Base-by-base conservation (phyloP, 768 basidiomycete genomes). In the Lepiota brunneoincarnata region DNA sequence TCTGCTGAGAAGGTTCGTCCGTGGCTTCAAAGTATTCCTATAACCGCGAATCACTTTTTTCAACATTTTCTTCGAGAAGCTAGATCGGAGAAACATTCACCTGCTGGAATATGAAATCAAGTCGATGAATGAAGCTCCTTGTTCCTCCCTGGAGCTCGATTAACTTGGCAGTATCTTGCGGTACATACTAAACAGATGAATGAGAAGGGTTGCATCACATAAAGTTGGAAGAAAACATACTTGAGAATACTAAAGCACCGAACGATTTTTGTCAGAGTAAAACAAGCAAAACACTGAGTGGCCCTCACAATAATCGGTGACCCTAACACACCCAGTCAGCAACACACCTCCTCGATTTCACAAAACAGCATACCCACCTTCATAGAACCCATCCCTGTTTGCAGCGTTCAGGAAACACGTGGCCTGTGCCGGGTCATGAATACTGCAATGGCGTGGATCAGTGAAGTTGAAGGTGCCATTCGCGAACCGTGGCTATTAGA, bases 1-100 rank as follows among this genome's bases (percentile, higher is more conserved):
- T 85, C 58, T 84, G 82, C 58, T 84, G 82, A 2, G 83, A 84
- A 0, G 83, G 83, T 59, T 86, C 84, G 60, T 86, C 75, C 7
- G 83, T 83, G 0, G 75, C 70, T 54, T 85, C 84, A 57, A 85
- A 85, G 64, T 83, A 86, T 37, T 72, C 71, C 77, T 84, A 46
- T 12, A 31, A 5, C 14, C 21, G 40, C 18, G 17, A 40, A 6
- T 31, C 31, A 6, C 31, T 10, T 31, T 3, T 31, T 31, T 46
- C 23, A 39, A 44, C 17, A 11, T 49, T n/a, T 40, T 3, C 11
- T 20, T 17, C 31, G 3, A 35, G 7, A 18, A 18, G n/a, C 20
- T 17, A 36, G 20, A 20, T 39, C 9, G 12, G 18, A 23, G 47
- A 4, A 48, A 36, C 42, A 44, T 56, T 36, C 52, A 79, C 80